phyloP scores from a whole-genome alignment of 164 flowering plant species.

The Brasenia schreberi region DNA sequence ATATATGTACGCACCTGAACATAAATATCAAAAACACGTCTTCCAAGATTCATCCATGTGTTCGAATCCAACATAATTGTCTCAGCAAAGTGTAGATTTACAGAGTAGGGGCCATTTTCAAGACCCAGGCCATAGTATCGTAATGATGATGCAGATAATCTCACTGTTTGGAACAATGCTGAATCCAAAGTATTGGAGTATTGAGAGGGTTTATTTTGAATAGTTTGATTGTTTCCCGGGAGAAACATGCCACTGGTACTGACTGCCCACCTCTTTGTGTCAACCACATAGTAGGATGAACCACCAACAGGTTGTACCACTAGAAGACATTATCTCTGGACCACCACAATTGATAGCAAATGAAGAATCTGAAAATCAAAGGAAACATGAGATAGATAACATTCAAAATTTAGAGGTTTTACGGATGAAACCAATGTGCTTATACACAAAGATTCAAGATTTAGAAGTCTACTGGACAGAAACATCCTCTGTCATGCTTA shows the following conservation, averaged over 20 bases:
- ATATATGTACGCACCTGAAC: constrained; percentile 59
- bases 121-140: constrained; percentile 82
- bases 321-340: constrained; percentile 23
- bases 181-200: constrained; percentile 36
- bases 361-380: constrained; percentile 30
- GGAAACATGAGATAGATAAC: no score
- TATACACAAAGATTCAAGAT: no score
- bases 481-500: no score
- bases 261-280: constrained; percentile 50
- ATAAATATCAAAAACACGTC: constrained; percentile 68
- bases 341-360: constrained; percentile 83
- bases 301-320: constrained; percentile 33
- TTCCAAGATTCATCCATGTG: constrained; percentile 55
- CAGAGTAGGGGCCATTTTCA: constrained; percentile 63
- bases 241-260: constrained; percentile 52
- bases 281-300: constrained; percentile 43
- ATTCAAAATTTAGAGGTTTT: no score
- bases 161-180: constrained; percentile 51
- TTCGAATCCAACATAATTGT: constrained; percentile 12
- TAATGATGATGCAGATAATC: constrained; percentile 63
- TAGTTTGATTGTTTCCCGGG: constrained; percentile 21
- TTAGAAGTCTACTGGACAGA: no score
- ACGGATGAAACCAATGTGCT: no score
- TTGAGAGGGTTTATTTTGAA: constrained; percentile 15
- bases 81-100: constrained; percentile 64